Evolutionary conservation across 2,329 filamentous ascomycete species (phyloP), one percentile per base, ranked within the genome.

Genomic region (Paraphaeosphaeria minitans): DNA sequence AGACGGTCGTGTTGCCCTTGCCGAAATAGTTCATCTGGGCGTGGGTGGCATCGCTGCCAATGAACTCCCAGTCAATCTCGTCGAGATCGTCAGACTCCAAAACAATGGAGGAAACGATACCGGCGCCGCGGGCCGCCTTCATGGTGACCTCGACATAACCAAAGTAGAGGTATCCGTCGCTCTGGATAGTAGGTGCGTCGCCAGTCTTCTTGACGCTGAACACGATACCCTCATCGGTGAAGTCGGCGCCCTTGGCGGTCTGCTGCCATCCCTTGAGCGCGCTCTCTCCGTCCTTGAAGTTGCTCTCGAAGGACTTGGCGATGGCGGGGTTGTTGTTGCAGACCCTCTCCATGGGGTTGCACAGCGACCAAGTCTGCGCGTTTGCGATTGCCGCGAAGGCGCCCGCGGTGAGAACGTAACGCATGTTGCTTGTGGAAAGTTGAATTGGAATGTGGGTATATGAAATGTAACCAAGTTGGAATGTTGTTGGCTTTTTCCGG

Each of bases 1-100:
- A 92, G 58, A 84, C 84, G n/a, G 84, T 84, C 55, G 85, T 87
- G 77, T 91, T 81, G 50, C 89, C 90, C 81, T 91, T 90, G 80
- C 87, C 85, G 78, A 90, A 91, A 78, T 89, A 94, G 80, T 94
- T 93, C 66, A 86, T 89, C 67, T 90, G 83, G 9, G 85, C 89
- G 35, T 83, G 78, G 16, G 82, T 85, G 56, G 80, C 77, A 70
- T 91, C 88, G 57, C 83, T 83, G 47, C 91, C 91, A 58, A 92
- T 83, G 71, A 91, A 90, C 73, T 95, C 91, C 80, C 91, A 94
- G 72, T 97, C 93, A 42, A 96, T 88, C 78, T 96, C 92, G 74
- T 96, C 93, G 14, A 94, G 83, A 67, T 93, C 89, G 66, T 95
- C 89, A 52, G 90, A 94, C 65, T 95, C 83, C 76, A 94, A 84